Conservation (phyloP, 306 rosid species). For the Quillaja saponaria region DNA sequence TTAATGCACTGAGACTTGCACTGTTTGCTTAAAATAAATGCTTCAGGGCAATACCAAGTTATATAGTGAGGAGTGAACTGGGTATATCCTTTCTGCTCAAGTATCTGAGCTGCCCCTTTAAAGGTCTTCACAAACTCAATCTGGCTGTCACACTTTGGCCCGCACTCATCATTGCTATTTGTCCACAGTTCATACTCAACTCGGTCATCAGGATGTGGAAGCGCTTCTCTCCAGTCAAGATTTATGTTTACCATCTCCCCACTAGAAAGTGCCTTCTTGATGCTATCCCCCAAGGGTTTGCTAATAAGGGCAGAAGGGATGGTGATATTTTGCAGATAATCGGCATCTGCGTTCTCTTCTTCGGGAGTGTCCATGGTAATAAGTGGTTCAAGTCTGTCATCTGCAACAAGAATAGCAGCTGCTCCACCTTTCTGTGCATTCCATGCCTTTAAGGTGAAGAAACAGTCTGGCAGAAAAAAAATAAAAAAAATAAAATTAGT, state of each 20-base stretch:
- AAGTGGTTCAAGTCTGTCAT: slow-evolving; percentile 63
- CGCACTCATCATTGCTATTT: slow-evolving; percentile 93
- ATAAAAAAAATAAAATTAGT: neutral
- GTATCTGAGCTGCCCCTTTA: slow-evolving; percentile 89
- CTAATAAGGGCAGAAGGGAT: slow-evolving; percentile 90
- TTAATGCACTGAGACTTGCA: slow-evolving; percentile 93
- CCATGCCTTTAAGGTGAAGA: slow-evolving; percentile 96
- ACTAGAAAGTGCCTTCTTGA: slow-evolving; percentile 62
- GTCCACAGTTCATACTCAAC: slow-evolving; percentile 98
- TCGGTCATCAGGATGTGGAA: slow-evolving; percentile 97
- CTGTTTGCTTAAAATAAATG: slow-evolving; percentile 71
- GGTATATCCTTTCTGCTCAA: slow-evolving; percentile 80
- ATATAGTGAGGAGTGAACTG: slow-evolving; percentile 91
- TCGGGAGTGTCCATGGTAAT: slow-evolving; percentile 98
- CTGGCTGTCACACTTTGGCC: slow-evolving; percentile 81
- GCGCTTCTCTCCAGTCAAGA: slow-evolving; percentile 97
- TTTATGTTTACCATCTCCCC: slow-evolving; percentile 72
- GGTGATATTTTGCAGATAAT: slow-evolving; percentile 66
- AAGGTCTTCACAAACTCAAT: slow-evolving; percentile 71
- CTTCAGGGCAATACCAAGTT: slow-evolving; percentile 93
- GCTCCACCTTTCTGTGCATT: slow-evolving; percentile 95
- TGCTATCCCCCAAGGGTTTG: slow-evolving; percentile 74
- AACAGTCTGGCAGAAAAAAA: slow-evolving; percentile 68
- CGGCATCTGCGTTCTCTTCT: slow-evolving; percentile 59
- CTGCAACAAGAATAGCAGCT: slow-evolving; percentile 94